Percentiles rank a stretch among this genome's conserved stretches.
Evolutionary conservation across 2,329 filamentous ascomycete species (phyloP).

Genomic region (Passalora sequoiae): DNA sequence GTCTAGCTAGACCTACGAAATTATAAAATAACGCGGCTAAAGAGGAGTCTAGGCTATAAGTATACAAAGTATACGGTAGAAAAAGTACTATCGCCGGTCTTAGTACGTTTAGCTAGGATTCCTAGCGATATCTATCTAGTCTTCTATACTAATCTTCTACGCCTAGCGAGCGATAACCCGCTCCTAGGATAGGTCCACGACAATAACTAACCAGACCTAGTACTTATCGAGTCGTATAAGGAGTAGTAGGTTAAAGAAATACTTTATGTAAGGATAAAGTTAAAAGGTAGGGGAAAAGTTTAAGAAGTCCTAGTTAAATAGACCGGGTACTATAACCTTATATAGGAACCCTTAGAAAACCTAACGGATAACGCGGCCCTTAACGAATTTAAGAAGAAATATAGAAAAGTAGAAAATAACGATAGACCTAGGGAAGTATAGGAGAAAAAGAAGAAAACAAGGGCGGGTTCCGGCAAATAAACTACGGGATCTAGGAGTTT

Average conservation of each 20-base stretch:
- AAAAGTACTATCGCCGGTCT: too few species aligned
- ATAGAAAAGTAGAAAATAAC: neutral
- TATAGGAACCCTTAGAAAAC: too few species aligned
- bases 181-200: neutral
- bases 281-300: neutral
- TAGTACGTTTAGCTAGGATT: neutral
- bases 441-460: conserved; percentile 1
- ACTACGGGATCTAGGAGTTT: too few species aligned
- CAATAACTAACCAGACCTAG: neutral
- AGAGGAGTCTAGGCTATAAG: neutral
- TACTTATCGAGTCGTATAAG: conserved; percentile 2
- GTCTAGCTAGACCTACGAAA: too few species aligned
- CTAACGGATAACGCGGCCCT: neutral
- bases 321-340: neutral
- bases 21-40: neutral
- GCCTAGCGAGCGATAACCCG: too few species aligned
- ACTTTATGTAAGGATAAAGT: neutral
- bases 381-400: neutral
- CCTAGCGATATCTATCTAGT: neutral
- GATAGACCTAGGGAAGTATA: neutral
- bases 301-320: conserved; percentile 2
- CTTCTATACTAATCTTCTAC: too few species aligned
- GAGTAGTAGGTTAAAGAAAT: conserved; percentile 2
- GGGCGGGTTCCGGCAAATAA: too few species aligned
- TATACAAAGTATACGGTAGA: too few species aligned